Evolutionary conservation across 1,284 basidiomycete genomes (phyloP).

Genomic region (Fomitopsis palustris): DNA sequence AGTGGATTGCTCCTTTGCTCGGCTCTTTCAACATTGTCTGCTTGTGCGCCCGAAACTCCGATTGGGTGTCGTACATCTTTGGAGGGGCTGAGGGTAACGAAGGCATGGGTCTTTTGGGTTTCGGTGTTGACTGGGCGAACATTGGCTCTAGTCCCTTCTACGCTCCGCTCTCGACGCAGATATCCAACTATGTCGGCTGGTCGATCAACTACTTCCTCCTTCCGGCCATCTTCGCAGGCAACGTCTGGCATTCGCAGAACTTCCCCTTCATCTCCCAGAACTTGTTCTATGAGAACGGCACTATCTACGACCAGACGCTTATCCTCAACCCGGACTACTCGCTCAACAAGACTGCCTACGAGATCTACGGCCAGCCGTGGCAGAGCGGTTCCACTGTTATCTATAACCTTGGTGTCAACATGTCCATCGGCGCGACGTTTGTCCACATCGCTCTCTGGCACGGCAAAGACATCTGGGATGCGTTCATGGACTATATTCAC

Average conservation of each 20-base stretch:
- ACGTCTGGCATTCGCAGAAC: conserved; percentile 8
- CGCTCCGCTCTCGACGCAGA: conserved; percentile 7
- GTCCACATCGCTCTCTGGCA: conserved; percentile 48
- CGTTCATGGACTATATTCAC: conserved; percentile 30
- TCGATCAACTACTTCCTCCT: conserved; percentile 9
- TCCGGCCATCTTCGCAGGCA: conserved; percentile 6
- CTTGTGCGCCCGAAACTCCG: conserved; percentile 5
- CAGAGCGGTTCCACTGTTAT: conserved; percentile 11
- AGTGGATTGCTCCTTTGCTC: conserved; percentile 10
- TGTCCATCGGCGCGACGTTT: conserved; percentile 20
- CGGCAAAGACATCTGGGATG: conserved; percentile 41
- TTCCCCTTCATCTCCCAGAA: conserved; percentile 11
- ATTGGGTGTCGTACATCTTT: conserved; percentile 39
- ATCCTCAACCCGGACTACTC: conserved; percentile 6
- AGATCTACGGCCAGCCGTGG: conserved; percentile 8
- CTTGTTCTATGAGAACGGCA: conserved; percentile 28
- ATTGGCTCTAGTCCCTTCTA: conserved; percentile 7
- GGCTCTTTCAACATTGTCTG: conserved; percentile 12
- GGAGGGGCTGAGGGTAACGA: conserved; percentile 43
- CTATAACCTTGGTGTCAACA: conserved; percentile 19
- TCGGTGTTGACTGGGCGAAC: conserved; percentile 48
- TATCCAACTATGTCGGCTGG: conserved; percentile 9
- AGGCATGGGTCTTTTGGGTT: conserved; percentile 42
- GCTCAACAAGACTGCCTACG: conserved; percentile 9
- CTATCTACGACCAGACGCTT: conserved; percentile 32